Base-by-base conservation (phyloP, 495 filamentous ascomycete genomes). In the Pyrenopolyporus hunteri region DNA sequence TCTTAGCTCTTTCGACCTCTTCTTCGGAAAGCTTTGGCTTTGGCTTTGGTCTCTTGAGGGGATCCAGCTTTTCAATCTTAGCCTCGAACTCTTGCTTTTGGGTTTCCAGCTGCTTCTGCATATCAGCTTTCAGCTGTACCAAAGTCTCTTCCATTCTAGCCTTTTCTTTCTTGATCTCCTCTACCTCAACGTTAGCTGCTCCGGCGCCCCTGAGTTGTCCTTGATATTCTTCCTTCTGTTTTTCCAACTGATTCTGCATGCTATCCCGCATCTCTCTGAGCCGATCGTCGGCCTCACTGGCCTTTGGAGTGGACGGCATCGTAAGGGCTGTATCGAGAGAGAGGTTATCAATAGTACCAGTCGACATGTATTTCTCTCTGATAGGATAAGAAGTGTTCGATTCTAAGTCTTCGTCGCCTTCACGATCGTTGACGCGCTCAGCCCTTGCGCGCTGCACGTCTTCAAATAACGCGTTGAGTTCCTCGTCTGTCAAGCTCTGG, bases 331-430 rank as follows among this genome's bases (percentile, higher is more conserved):
- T 99, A 66, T 99, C 94, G 17, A 98, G 80, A 10, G 95, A 98
- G 68, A 98, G 94, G 71, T 96, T 96, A 70, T 99, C 94, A 32
- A 97, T 81, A 2, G 95, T 99, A 10, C 92, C 92, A 69, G 89
- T 94, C 3, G 92, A 97, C 80, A 95, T 87, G 73, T 98, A 97
- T 68, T 99, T 99, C 57, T 99, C 94, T 37, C 94, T 82, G 23
- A 93, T 80, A 3, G 90, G 89, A 72, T 92, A 96, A 6, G 92
- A 96, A 25, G 88, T 89, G 17, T 91, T 84, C 0, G 93, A 97
- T 64, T 97, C 94, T 48, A 86, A 83, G 70, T 97, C 94, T 47
- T 97, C 91, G 42, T 97, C 91, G 29, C 84, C 82, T 22, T 94
- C 91, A 9, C 87, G 79, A 10, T 85, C 89, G 32, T 80, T 81